Evolutionary conservation across 2,329 filamentous ascomycete genomes (phyloP).

Genomic region (Cordyceps pruinosa): DNA sequence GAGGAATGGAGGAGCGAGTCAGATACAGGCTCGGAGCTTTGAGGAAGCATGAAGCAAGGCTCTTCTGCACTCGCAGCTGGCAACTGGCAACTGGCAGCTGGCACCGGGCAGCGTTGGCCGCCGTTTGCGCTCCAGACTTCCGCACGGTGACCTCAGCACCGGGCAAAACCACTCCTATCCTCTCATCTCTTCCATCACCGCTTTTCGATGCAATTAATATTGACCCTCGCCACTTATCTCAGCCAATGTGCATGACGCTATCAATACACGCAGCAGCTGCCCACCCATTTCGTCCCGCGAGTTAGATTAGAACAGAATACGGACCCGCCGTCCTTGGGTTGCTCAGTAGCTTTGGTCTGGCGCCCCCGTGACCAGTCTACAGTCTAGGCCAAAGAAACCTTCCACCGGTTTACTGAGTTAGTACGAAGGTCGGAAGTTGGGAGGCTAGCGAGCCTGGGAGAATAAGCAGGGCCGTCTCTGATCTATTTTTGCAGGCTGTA

Average conservation of each 20-base stretch:
- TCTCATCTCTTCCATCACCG: conserved; percentile 2
- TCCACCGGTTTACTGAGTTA: not conserved
- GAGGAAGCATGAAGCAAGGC: not conserved
- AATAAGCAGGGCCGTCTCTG: not conserved
- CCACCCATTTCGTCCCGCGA: not conserved
- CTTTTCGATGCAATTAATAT: conserved; percentile 1
- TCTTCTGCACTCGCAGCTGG: not conserved
- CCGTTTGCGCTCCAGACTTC: no score
- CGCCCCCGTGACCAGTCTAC: not conserved
- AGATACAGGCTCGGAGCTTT: no score
- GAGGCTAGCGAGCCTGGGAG: not conserved
- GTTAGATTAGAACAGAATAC: conserved; percentile 5
- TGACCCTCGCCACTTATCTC: not conserved
- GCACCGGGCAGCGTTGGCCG: not conserved
- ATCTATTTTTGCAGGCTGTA: conserved; percentile 8
- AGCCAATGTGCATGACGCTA: not conserved
- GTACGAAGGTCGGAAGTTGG: no score
- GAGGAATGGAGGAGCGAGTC: not conserved
- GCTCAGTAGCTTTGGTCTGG: not conserved
- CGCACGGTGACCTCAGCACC: no score
- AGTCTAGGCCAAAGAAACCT: not conserved
- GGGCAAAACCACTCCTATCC: not conserved
- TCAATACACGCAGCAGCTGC: not conserved
- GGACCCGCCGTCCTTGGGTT: not conserved
- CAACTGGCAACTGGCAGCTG: not conserved